A percentile compares a stretch with the other conserved stretches of the same genome.
Evolutionary conservation across 2,329 filamentous ascomycete genomes (phyloP).

Genomic region (Bertia moriformis): DNA sequence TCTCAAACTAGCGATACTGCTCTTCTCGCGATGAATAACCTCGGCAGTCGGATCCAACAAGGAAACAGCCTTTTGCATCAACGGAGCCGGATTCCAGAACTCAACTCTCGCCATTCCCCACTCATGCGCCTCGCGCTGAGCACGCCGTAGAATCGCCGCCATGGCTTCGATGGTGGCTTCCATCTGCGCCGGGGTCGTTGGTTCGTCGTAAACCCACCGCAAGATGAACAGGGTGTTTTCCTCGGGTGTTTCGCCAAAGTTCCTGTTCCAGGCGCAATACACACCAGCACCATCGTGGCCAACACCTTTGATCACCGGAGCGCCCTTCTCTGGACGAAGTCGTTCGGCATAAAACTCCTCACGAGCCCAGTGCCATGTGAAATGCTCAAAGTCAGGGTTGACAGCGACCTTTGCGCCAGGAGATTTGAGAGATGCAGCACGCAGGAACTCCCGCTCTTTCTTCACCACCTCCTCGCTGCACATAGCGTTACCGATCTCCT

Average conservation of each 20-base stretch:
- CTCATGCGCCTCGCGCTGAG: constrained; percentile 53
- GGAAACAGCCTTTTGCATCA: constrained; percentile 24
- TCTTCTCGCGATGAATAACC: constrained; percentile 39
- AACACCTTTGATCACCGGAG: constrained; percentile 55
- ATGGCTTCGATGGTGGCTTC: constrained; percentile 36
- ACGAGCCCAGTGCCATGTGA: constrained; percentile 66
- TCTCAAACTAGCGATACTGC: constrained; percentile 58
- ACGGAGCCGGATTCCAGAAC: constrained; percentile 66
- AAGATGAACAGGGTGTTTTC: constrained; percentile 59
- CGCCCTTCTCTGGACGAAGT: constrained; percentile 25
- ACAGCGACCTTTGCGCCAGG: constrained; percentile 42
- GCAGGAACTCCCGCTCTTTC: constrained; percentile 37
- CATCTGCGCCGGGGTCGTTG: constrained; percentile 13
- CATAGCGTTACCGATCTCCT: constrained; percentile 40
- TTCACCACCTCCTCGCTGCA: constrained; percentile 46
- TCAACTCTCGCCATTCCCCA: constrained; percentile 61
- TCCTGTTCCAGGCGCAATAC: constrained; percentile 62
- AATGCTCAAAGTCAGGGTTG: constrained; percentile 49
- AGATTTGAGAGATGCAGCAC: constrained; percentile 13
- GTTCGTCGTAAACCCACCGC: constrained; percentile 51
- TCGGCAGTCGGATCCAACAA: constrained; percentile 27
- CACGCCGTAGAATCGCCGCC: constrained; percentile 47
- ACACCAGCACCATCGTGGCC: constrained; percentile 33
- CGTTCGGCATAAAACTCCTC: constrained; percentile 64
- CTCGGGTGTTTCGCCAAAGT: constrained; percentile 41